These are phyloP conservation scores for Pichia kluyveri DNA, from an alignment of 805 yeast species.

Conservation along the genomic window DNA sequence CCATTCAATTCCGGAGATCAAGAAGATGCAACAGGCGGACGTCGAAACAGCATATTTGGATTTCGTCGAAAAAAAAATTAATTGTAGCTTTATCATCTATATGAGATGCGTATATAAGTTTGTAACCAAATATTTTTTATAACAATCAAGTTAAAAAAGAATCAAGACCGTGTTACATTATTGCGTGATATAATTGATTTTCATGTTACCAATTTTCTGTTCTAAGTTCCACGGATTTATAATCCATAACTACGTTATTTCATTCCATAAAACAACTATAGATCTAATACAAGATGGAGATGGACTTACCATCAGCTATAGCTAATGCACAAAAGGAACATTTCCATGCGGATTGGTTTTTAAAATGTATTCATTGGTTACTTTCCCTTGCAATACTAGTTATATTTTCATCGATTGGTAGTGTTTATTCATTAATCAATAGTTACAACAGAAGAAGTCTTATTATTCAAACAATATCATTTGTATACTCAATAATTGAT, in stretches of 20 bases:
- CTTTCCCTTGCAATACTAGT: slow-evolving; percentile 28
- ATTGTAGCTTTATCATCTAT: no score
- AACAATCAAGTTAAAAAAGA: no score
- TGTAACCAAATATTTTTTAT: no score
- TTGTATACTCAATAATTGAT: slow-evolving; percentile 45
- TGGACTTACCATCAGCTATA: slow-evolving; percentile 15
- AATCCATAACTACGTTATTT: no score
- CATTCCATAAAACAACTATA: background rate
- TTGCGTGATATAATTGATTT: no score
- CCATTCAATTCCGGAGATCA: background rate
- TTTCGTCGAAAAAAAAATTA: background rate
- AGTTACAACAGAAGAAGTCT: background rate
- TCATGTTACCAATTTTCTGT: no score
- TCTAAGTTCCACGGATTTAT: no score
- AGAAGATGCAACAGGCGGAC: background rate
- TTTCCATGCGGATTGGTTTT: slow-evolving; percentile 17
- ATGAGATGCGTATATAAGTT: no score
- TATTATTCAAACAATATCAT: background rate
- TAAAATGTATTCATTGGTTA: slow-evolving; percentile 13
- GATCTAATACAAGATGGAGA: slow-evolving; percentile 6
- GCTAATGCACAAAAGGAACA: slow-evolving; percentile 10
- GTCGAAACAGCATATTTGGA: background rate
- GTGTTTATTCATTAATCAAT: slow-evolving; percentile 32
- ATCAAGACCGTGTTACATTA: no score
- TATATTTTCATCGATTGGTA: slow-evolving; percentile 46